Conservation (phyloP, 768 basidiomycete species). For the Lentinula aciculospora region DNA sequence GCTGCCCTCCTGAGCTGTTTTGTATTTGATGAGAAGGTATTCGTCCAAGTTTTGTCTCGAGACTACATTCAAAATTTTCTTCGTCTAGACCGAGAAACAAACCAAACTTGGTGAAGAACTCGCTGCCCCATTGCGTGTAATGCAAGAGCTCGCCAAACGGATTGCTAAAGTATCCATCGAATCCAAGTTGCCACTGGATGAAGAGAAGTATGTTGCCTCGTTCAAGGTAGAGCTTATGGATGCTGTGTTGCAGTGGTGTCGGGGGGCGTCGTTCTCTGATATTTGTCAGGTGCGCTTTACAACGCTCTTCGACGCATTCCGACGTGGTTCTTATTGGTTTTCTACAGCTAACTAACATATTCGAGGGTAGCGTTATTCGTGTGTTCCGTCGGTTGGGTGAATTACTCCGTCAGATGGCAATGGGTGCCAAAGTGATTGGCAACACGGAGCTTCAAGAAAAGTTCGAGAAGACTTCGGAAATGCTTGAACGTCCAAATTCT, state of each 20-base stretch:
- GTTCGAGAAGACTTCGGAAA: constrained; percentile 86
- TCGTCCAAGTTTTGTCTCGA: background rate
- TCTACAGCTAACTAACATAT: constrained; percentile 87
- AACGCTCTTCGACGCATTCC: background rate
- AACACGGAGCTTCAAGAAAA: constrained; percentile 91
- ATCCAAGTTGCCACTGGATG: constrained; percentile 81
- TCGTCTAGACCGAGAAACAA: constrained; percentile 69
- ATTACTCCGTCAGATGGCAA: constrained; percentile 91
- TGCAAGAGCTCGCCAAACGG: constrained; percentile 92
- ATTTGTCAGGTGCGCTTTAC: constrained; percentile 76
- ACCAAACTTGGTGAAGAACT: constrained; percentile 91
- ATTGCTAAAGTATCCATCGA: constrained; percentile 98
- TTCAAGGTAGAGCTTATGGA: constrained; percentile 99
- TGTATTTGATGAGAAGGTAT: constrained; percentile 93
- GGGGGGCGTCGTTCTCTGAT: constrained; percentile 93
- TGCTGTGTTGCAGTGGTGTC: constrained; percentile 95
- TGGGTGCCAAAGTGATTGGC: constrained; percentile 94
- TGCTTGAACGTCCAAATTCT: constrained; percentile 91
- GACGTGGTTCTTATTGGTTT: constrained; percentile 1
- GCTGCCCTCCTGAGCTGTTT: constrained; percentile 96
- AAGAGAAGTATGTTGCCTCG: constrained; percentile 91
- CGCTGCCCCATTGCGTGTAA: constrained; percentile 83
- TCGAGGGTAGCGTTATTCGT: constrained; percentile 94
- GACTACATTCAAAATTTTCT: constrained; percentile 8
- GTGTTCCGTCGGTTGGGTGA: constrained; percentile 94